Conservation (phyloP, 2,329 filamentous ascomycete genomes). For the Fusarium tupiense region DNA sequence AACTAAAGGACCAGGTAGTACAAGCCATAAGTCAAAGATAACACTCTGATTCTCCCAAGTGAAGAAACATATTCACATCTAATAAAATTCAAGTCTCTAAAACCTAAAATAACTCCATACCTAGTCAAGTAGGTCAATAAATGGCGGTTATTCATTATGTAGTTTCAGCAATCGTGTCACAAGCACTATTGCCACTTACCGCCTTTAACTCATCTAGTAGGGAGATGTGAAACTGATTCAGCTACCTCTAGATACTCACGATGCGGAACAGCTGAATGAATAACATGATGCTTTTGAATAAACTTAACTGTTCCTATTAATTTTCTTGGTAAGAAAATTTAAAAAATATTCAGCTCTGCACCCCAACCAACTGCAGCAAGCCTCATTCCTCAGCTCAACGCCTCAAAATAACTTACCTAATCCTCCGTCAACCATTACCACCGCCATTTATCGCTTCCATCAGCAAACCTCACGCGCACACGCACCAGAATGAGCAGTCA, state of each 20-base stretch:
- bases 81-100: not conserved
- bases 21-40: not conserved
- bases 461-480: not conserved
- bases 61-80: not conserved
- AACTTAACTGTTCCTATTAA: not conserved
- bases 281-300: not conserved
- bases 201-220: not conserved
- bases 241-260: not conserved
- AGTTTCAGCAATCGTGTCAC: not conserved
- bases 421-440: constrained; percentile 15
- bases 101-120: not conserved
- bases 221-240: not conserved
- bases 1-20: not conserved
- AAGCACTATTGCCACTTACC: not conserved
- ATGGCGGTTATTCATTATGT: not conserved
- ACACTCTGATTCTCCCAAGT: not conserved
- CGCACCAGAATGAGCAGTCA: constrained; percentile 50
- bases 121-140: not conserved
- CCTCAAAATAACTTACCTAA: constrained; percentile 28
- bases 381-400: constrained; percentile 12
- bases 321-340: not conserved
- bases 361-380: not conserved
- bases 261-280: not conserved
- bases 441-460: constrained; percentile 6
- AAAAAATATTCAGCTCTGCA: no score